Base-by-base conservation (phyloP, 2,329 filamentous ascomycete species). In the Verticillium tricorpus region DNA sequence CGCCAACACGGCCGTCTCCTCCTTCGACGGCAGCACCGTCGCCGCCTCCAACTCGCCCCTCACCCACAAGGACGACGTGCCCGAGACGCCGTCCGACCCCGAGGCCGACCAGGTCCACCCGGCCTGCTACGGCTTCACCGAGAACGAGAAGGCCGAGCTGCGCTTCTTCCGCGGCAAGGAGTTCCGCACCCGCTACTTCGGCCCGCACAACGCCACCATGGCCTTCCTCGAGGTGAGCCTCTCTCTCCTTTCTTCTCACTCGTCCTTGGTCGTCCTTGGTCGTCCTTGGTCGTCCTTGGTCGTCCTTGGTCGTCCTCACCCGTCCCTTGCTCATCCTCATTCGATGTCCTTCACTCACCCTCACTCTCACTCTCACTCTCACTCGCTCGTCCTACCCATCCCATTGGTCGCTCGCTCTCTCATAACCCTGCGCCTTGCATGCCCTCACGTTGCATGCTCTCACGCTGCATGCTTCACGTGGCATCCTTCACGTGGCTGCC, bases 101-200 rank as follows among this genome's bases (percentile, higher is more conserved):
- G 73, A 68, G 5, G 70, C 71, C 34, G 62, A 65, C 22, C 61
- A 60, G 54, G 45, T 59, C 6, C 57, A 58, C 19, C 57, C 52
- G 9, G 60, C 60, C 9, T 61, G 58, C 45, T 52, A 50, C 15
- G 55, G 55, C 28, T 61, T 34, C 56, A 57, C 61, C 35, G 59
- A 65, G 39, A 76, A 76, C 55, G 80, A 83, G 62, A 80, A 79
- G 63, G 80, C 81, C 34, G 83, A 86, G 71, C 76, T 84, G 68
- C 81, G 82, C 59, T 85, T 85, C 73, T 82, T 85, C 71, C 77
- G 82, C 34, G 82, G 83, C 61, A 84, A 85, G 68, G 82, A 84
- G 64, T 86, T 86, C 71, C 82, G 83, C 67, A 85, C 82, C 3
- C 79, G 84, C 65, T 87, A 86, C 69, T 85, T 83, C 67, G 84